Evolutionary conservation across 768 basidiomycete genomes (phyloP).

Genomic region (Melanogaster broomeanus): DNA sequence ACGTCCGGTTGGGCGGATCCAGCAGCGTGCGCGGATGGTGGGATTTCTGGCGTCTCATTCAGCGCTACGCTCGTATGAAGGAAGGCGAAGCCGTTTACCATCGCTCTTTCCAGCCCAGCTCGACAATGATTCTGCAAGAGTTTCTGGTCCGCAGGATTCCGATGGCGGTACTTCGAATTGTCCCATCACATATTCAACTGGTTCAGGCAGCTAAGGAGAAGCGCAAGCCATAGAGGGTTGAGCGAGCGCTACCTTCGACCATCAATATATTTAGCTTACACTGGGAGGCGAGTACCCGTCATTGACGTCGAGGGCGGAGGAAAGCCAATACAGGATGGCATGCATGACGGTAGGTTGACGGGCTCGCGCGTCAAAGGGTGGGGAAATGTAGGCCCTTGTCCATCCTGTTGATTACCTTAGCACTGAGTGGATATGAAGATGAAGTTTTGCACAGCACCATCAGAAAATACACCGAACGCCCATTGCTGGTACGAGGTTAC

Average conservation of each 20-base stretch:
- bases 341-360: conserved; percentile 53
- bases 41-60: conserved; percentile 16
- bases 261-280: conserved; percentile 13
- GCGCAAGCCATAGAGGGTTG: neutral
- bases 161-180: conserved; percentile 26
- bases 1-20: conserved; percentile 9
- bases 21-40: conserved; percentile 21
- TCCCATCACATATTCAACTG: conserved; percentile 32
- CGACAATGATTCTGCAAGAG: conserved; percentile 28
- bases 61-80: neutral
- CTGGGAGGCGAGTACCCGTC: conserved; percentile 30
- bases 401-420: conserved; percentile 41
- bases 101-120: conserved; percentile 33
- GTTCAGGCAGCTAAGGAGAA: conserved; percentile 29
- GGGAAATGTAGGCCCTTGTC: conserved; percentile 53
- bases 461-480: conserved; percentile 63
- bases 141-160: conserved; percentile 15
- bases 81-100: conserved; percentile 17
- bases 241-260: neutral
- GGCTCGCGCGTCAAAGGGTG: conserved; percentile 41
- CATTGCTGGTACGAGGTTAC: conserved; percentile 61
- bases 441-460: conserved; percentile 35
- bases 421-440: neutral
- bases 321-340: conserved; percentile 56
- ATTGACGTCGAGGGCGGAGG: conserved; percentile 44